A percentile compares a stretch with the other conserved stretches of the same genome.
Conservation (phyloP, 352 stramenopile genomes). For the Peronospora farinosa region DNA sequence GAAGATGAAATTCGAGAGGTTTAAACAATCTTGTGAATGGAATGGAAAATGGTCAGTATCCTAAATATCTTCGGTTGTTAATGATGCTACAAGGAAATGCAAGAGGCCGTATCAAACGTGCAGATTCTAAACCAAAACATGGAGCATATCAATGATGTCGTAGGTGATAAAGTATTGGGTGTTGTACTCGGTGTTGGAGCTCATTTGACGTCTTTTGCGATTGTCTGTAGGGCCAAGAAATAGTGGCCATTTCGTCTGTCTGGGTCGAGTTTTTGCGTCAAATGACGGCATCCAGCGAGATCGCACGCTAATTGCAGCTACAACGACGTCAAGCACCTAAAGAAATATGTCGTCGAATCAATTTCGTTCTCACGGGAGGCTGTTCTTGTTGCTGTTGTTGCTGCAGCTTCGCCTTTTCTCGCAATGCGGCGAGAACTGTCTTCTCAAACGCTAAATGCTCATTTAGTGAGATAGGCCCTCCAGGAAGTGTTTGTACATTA, state of each 20-base stretch:
- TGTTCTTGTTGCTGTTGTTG: constrained; percentile 9
- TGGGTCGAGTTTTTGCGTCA: constrained; percentile 70
- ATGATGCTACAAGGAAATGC: constrained; percentile 45
- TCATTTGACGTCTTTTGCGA: neutral
- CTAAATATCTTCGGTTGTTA: neutral
- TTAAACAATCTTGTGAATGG: neutral
- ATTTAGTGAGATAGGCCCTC: constrained; percentile 33
- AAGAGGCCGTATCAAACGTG: constrained; percentile 75
- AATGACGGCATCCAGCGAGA: constrained; percentile 39
- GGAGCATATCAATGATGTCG: constrained; percentile 77
- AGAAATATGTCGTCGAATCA: neutral
- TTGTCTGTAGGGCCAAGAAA: constrained; percentile 51
- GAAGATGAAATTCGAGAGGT: constrained; percentile 74
- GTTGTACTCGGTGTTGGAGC: neutral
- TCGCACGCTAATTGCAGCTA: constrained; percentile 24
- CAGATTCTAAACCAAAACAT: constrained; percentile 79
- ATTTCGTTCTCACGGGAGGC: constrained; percentile 5
- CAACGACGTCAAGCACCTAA: neutral
- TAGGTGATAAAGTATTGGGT: constrained; percentile 17
- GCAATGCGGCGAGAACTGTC: constrained; percentile 38
- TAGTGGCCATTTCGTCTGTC: constrained; percentile 62
- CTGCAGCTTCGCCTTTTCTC: constrained; percentile 34
- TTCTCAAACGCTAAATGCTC: constrained; percentile 39
- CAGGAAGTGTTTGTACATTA: constrained; percentile 29
- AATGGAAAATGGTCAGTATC: neutral